Conservation (phyloP, 805 yeast genomes). For the Barnettozyma salicaria region DNA sequence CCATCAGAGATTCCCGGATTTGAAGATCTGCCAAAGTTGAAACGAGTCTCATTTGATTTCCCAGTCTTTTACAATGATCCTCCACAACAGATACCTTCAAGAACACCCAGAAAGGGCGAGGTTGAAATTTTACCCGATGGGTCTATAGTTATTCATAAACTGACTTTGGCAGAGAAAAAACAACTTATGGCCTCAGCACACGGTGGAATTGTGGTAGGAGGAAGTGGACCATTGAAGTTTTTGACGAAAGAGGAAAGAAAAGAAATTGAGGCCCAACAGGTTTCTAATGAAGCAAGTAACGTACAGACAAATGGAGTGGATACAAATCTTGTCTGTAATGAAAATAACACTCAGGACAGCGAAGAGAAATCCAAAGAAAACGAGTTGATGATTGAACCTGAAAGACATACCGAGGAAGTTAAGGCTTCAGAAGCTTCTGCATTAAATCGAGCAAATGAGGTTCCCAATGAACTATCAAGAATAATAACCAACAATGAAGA, state of each 20-base stretch:
- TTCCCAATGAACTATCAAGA: constrained; percentile 28
- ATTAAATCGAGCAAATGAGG: constrained; percentile 30
- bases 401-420: constrained; percentile 26
- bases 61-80: constrained; percentile 79
- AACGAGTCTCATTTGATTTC: constrained; percentile 70
- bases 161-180: constrained; percentile 48
- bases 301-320: neutral
- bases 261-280: constrained; percentile 6
- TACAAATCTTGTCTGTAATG: neutral
- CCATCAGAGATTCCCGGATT: constrained; percentile 33
- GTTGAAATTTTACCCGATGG: constrained; percentile 59
- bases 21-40: constrained; percentile 37
- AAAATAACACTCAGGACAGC: neutral
- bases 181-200: constrained; percentile 40
- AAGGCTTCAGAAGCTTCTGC: constrained; percentile 35
- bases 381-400: neutral
- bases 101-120: constrained; percentile 79
- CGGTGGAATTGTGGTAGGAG: constrained; percentile 75
- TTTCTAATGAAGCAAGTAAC: neutral
- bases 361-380: neutral
- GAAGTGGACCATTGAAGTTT: constrained; percentile 58
- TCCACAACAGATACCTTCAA: constrained; percentile 89
- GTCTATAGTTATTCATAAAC: constrained; percentile 44
- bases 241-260: constrained; percentile 25
- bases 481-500: constrained; percentile 31